These are phyloP conservation scores for Jaltomata sinuosa DNA, from an alignment of 257 asterid species.

Conservation along the genomic window DNA sequence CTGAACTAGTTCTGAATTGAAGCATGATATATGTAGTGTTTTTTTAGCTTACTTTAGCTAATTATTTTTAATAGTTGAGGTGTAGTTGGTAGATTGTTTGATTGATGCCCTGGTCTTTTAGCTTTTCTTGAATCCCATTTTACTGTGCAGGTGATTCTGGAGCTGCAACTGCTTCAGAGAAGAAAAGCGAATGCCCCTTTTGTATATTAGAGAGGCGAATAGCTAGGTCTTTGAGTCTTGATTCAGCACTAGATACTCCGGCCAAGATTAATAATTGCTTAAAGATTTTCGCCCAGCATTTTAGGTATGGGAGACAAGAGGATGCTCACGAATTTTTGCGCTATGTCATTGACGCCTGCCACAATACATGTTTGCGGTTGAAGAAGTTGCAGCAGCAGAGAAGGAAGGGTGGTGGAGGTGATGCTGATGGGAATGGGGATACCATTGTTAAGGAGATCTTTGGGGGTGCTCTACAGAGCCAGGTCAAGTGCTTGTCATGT, in stretches of 20 bases:
- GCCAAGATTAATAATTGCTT: slow-evolving; percentile 58
- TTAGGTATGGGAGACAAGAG: slow-evolving; percentile 83
- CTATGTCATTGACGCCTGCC: slow-evolving; percentile 96
- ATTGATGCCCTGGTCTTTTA: background rate
- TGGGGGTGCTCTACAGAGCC: slow-evolving; percentile 94
- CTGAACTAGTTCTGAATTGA: background rate
- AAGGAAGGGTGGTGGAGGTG: slow-evolving; percentile 46
- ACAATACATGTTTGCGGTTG: slow-evolving; percentile 80
- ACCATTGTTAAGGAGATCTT: slow-evolving; percentile 84
- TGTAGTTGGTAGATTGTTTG: background rate
- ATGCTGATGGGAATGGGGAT: slow-evolving; percentile 43
- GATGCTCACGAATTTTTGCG: slow-evolving; percentile 98
- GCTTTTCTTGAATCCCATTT: background rate
- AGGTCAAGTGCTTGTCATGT: slow-evolving; percentile 92
- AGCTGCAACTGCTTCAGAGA: slow-evolving; percentile 51
- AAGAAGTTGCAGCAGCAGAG: slow-evolving; percentile 70
- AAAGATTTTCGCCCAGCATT: slow-evolving; percentile 77
- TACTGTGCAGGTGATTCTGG: slow-evolving; percentile 56
- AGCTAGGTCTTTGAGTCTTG: slow-evolving; percentile 63
- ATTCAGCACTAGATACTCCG: slow-evolving; percentile 61
- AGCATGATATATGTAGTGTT: background rate
- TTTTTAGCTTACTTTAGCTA: background rate
- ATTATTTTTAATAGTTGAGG: background rate
- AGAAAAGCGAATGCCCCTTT: slow-evolving; percentile 91
- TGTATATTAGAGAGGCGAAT: slow-evolving; percentile 86